These are phyloP conservation scores for Tulasnella sp. DNA, from an alignment of 768 basidiomycete genomes.

Conservation along the genomic window DNA sequence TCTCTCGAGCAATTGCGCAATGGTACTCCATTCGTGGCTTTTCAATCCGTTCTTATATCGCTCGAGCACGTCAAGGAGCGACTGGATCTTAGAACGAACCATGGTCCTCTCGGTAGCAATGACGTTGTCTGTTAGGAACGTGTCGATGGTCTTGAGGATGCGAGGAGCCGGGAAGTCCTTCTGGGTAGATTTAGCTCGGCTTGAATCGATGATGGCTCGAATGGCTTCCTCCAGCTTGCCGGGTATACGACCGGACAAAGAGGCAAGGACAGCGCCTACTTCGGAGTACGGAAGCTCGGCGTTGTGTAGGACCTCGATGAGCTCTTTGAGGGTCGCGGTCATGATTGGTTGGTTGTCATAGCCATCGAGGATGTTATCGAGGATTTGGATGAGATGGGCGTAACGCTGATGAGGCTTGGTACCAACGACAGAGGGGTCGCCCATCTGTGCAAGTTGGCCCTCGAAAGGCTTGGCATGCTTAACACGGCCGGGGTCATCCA, in stretches of 20 bases:
- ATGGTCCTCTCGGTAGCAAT: constrained; percentile 68
- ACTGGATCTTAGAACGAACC: constrained; percentile 59
- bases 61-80: constrained; percentile 65
- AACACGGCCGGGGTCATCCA: constrained; percentile 92
- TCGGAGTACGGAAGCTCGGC: constrained; percentile 85
- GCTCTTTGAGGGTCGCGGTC: constrained; percentile 74
- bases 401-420: constrained; percentile 85
- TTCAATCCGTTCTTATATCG: constrained; percentile 74
- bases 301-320: constrained; percentile 69
- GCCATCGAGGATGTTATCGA: constrained; percentile 89
- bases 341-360: constrained; percentile 94
- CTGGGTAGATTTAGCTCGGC: constrained; percentile 60
- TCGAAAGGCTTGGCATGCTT: constrained; percentile 99
- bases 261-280: constrained; percentile 67
- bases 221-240: constrained; percentile 80
- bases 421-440: constrained; percentile 72
- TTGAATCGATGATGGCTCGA: constrained; percentile 61
- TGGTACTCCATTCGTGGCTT: constrained; percentile 67
- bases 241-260: constrained; percentile 89
- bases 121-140: constrained; percentile 70
- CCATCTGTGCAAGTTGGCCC: constrained; percentile 80
- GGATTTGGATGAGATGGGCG: constrained; percentile 54
- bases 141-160: constrained; percentile 76
- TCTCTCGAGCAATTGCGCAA: constrained; percentile 63
- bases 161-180: constrained; percentile 82